phyloP scores from a whole-genome alignment of 805 yeast species.

The Lipomyces spencermartinsiae region DNA sequence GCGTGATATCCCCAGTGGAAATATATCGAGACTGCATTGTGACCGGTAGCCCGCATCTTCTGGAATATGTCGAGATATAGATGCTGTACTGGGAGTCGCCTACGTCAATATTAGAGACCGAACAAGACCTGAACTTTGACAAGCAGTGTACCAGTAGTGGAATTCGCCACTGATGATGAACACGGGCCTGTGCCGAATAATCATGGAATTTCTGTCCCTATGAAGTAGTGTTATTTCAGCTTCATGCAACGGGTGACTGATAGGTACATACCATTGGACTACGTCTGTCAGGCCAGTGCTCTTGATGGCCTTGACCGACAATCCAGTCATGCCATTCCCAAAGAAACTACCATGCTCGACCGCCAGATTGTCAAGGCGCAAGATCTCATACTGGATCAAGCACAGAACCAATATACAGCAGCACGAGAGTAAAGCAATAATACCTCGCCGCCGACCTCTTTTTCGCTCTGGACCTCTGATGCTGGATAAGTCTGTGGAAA shows the following conservation, averaged over 20 bases:
- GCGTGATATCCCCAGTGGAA: slow-evolving; percentile 35
- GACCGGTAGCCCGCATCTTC: slow-evolving; percentile 33
- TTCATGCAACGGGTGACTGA: not conserved
- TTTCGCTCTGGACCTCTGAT: not conserved
- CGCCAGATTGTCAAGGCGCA: not conserved
- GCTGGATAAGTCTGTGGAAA: not conserved
- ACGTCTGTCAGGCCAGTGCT: not conserved
- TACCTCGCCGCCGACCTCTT: not conserved
- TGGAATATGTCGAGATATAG: slow-evolving; percentile 28
- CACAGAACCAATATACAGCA: not conserved
- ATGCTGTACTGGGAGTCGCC: slow-evolving; percentile 30
- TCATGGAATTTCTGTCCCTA: slow-evolving; percentile 26
- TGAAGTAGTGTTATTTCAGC: not conserved
- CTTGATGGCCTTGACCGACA: slow-evolving; percentile 1
- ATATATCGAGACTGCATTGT: slow-evolving; percentile 26
- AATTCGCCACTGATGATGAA: slow-evolving; percentile 31
- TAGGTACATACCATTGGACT: slow-evolving; percentile 12
- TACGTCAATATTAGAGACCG: not conserved
- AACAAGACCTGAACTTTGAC: not conserved
- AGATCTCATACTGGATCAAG: not conserved
- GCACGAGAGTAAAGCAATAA: not conserved
- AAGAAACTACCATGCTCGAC: not conserved
- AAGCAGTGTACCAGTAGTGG: slow-evolving; percentile 22
- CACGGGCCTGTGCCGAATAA: slow-evolving; percentile 16
- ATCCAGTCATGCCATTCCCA: not conserved